phyloP scores from a whole-genome alignment of 1,284 basidiomycete species.

The Fomitopsis pinicola region DNA sequence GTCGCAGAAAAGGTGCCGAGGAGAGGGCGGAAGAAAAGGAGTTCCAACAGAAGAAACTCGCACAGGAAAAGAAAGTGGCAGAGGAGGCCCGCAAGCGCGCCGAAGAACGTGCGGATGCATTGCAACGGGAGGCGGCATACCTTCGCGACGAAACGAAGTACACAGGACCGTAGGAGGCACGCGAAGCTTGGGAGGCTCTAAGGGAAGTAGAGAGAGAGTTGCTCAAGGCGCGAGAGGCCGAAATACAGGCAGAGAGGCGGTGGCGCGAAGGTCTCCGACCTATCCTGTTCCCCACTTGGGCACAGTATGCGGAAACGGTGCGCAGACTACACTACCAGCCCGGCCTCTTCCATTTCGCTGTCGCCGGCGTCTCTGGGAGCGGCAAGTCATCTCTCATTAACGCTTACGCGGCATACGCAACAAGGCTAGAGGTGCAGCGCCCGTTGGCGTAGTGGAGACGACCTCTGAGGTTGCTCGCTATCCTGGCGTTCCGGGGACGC shows the following conservation, averaged over 20 bases:
- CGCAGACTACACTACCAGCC: not conserved
- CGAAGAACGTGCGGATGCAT: no score
- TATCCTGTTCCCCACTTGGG: not conserved
- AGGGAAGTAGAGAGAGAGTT: no score
- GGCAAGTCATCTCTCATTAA: slow-evolving; percentile 7
- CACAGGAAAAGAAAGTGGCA: no score
- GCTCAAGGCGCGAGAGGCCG: no score
- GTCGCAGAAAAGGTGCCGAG: no score
- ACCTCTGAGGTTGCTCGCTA: not conserved
- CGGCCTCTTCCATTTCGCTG: slow-evolving; percentile 3
- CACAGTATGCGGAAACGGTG: not conserved
- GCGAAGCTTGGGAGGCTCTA: no score
- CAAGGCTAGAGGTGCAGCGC: not conserved
- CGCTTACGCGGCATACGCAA: slow-evolving; percentile 1
- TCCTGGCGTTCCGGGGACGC: not conserved
- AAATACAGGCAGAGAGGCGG: not conserved
- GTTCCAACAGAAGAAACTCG: no score
- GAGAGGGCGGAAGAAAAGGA: no score
- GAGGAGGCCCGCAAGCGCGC: no score
- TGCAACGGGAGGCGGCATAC: no score
- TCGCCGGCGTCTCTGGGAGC: not conserved
- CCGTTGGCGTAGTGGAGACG: not conserved
- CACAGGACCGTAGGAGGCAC: no score
- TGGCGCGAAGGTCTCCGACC: not conserved
- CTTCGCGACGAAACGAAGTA: no score